Base-by-base conservation (phyloP, 2,329 filamentous ascomycete species). In the Pseudonectria buxi region DNA sequence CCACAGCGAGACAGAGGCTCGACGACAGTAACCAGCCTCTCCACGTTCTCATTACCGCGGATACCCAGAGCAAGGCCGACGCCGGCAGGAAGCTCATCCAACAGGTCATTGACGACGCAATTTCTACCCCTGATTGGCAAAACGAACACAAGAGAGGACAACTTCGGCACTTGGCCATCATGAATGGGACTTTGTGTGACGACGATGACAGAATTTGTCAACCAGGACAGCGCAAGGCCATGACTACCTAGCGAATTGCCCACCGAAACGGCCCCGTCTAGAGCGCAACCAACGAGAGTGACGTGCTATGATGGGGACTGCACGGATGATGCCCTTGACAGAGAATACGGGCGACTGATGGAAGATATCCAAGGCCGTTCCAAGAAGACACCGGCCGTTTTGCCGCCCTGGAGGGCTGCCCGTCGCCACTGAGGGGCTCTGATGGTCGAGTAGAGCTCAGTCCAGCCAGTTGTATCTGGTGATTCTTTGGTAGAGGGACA, bases 121-220 rank as follows among this genome's bases (percentile, higher is more conserved):
- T 81, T 32, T 86, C 81, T 3, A 85, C 85, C 43, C 82, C 83
- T 2, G 82, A 88, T 67, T 79, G 80, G 34, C 80, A 86, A 56
- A 88, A 88, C 57, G 81, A 85, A 58, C 73, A 86, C 46, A 88
- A 88, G 69, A 74, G 80, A 35, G 84, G 86, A 54, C 83, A 89
- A 61, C 77, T 88, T 36, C 80, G 84, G 60, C 81, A 86, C 57
- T 74, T 88, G 45, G 83, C 83, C 31, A 81, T 83, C 29, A 76
- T 86, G 48, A 88, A 88, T 69, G 83, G 83, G 69, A 88, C 83
- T 12, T 77, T 88, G 26, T 81, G 83, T 62, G 83, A 87, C 53
- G 83, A 88, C 53, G 83, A 88, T 26, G 13, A 14, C 9, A 15
- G 11, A 22, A n/a, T 15, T 4, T 10, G 4, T 14, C 9, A n/a